Conservation (phyloP, 2,329 filamentous ascomycete species). For the Lachnellula cervina region DNA sequence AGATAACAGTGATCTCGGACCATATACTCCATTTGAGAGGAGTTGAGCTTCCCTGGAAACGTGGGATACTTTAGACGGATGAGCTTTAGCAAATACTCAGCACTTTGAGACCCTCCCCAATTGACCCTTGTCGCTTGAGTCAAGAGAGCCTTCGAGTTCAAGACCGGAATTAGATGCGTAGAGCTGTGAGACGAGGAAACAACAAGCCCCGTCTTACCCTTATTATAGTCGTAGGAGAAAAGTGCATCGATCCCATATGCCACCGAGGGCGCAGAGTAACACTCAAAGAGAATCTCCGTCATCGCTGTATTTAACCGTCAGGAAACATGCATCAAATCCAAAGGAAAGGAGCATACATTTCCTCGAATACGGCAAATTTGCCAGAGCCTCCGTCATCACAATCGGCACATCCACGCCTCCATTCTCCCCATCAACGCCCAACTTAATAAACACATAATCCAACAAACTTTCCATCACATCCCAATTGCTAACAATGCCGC, state of each 20-base stretch:
- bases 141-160: slow-evolving; percentile 79
- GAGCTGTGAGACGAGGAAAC: slow-evolving; percentile 90
- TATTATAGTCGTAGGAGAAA: slow-evolving; percentile 90
- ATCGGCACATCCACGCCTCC: slow-evolving; percentile 79
- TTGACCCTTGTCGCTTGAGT: slow-evolving; percentile 84
- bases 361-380: slow-evolving; percentile 81
- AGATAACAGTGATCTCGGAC: slow-evolving; percentile 87
- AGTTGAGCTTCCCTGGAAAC: slow-evolving; percentile 80
- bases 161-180: slow-evolving; percentile 90
- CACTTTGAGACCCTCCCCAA: slow-evolving; percentile 87
- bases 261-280: slow-evolving; percentile 83
- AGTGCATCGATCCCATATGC: slow-evolving; percentile 95
- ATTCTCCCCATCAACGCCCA: slow-evolving; percentile 74
- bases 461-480: slow-evolving; percentile 93
- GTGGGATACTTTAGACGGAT: slow-evolving; percentile 87
- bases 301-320: slow-evolving; percentile 58
- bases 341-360: slow-evolving; percentile 60
- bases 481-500: slow-evolving; percentile 93
- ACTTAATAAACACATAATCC: slow-evolving; percentile 91
- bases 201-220: slow-evolving; percentile 77
- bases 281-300: slow-evolving; percentile 96
- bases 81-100: slow-evolving; percentile 87
- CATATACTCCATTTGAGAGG: slow-evolving; percentile 82
- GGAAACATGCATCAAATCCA: slow-evolving; percentile 7
- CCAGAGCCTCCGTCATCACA: slow-evolving; percentile 92